Base-by-base conservation (phyloP, 2,329 filamentous ascomycete species). In the Scortechinia acanthostroma region DNA sequence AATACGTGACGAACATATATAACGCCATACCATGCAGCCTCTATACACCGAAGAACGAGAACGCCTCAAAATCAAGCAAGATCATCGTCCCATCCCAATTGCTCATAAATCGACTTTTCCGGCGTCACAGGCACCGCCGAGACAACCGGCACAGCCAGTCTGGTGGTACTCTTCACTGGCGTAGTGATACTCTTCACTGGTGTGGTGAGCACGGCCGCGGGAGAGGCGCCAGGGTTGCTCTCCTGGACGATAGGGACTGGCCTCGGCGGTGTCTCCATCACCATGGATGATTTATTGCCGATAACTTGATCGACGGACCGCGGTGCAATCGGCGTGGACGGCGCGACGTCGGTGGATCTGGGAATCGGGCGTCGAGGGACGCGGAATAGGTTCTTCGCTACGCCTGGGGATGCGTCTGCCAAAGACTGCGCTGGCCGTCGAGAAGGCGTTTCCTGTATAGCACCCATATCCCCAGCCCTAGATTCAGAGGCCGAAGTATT, bases 141-240 rank as follows among this genome's bases (percentile, higher is more conserved):
- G 13, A 16, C 28, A 15, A n/a, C 43, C 61, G 62, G 45, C 62
- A 59, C 16, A 56, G 58, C 4, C 58, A 64, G 22, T n/a, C n/a
- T n/a, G 20, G 21, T 19, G 21, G 10, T 30, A 10, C n/a, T 30
- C 20, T 40, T 40, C 14, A 40, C 35, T 13, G 35, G 35, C 20
- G 35, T 40, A 19, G 10, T 40, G 20, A 6, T 19, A 6, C 6
- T 40, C 6, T 10, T 40, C 20, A 40, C 17, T 6, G 35, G 10
- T 6, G 10, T 40, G 17, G 6, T 40, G 6, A 40, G 17, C 6
- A 19, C 17, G 17, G 35, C 10, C 6, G 17, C 17, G 14, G 35
- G 17, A 6, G 10, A 17, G 14, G 35, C 10, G 35, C 13, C 35
- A 10, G 35, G n/a, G n/a, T n/a, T 6, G 6, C 6, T 6, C 35